Evolutionary conservation across 345 rosid genomes (phyloP).

Genomic region (Nasturtium officinale): DNA sequence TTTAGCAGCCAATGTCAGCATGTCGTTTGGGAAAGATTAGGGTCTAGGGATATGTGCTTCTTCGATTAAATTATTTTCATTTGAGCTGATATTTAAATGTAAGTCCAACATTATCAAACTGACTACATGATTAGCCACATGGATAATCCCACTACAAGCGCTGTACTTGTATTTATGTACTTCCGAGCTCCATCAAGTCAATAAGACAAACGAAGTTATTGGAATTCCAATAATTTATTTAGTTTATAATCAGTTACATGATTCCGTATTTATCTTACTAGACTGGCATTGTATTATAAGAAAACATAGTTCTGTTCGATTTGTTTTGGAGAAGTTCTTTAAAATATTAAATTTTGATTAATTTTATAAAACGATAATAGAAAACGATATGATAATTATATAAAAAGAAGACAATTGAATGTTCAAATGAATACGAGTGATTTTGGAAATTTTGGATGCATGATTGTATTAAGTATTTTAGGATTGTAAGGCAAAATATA

Average conservation of each 20-base stretch:
- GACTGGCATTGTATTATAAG: neutral
- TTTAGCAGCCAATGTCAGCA: constrained; percentile 39
- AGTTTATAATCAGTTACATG: neutral
- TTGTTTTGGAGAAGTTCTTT: neutral
- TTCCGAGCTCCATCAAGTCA: constrained; percentile 41
- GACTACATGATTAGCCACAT: constrained; percentile 44
- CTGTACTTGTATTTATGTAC: constrained; percentile 48
- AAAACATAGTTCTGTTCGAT: neutral
- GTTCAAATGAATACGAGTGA: neutral
- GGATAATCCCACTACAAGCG: constrained; percentile 45
- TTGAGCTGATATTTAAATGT: constrained; percentile 22
- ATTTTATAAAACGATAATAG: neutral
- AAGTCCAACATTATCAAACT: constrained; percentile 30
- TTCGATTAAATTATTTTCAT: constrained; percentile 13
- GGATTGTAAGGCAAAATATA: too few relatives aligned
- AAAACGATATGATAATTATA: neutral
- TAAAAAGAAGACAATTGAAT: too few relatives aligned
- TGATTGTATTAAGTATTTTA: neutral
- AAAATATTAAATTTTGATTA: neutral
- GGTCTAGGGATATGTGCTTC: constrained; percentile 37
- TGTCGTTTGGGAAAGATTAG: constrained; percentile 40
- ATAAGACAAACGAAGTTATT: constrained; percentile 44
- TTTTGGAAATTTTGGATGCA: neutral
- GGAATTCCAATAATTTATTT: constrained; percentile 14
- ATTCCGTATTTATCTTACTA: constrained; percentile 8